A percentile compares a stretch with the other conserved stretches of the same genome.
phyloP scores from a whole-genome alignment of 306 rosid species.

The Dryas alaskensis region DNA sequence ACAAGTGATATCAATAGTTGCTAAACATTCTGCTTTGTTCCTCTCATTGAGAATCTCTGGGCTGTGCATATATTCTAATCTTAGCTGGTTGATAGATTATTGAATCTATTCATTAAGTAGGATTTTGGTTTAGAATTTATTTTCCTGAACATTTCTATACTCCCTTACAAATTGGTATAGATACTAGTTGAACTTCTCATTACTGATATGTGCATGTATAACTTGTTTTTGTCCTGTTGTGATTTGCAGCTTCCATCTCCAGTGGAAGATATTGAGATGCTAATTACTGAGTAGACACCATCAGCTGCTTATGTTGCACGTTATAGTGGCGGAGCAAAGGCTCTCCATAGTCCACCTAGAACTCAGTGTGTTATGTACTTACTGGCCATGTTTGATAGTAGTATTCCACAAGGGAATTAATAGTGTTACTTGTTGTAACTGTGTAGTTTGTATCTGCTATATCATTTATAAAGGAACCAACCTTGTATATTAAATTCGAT shows the following conservation, averaged over 20 bases:
- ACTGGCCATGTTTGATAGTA: not conserved
- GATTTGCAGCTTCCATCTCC: conserved; percentile 74
- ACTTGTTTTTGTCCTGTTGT: conserved; percentile 26
- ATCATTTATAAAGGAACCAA: not conserved
- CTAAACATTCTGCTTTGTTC: not conserved
- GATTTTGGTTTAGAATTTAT: not conserved
- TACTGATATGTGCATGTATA: not conserved
- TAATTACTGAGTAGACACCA: conserved; percentile 66
- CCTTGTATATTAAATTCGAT: conserved; percentile 4
- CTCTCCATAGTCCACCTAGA: not conserved
- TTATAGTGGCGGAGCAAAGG: conserved; percentile 26
- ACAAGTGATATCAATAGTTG: not conserved
- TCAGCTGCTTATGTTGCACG: not conserved
- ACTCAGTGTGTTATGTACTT: not conserved
- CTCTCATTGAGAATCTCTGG: not conserved
- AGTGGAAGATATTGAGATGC: conserved; percentile 63
- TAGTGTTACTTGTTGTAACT: not conserved
- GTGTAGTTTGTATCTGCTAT: not conserved
- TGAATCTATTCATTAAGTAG: not conserved
- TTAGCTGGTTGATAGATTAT: not conserved
- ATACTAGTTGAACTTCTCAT: not conserved
- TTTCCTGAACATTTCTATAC: not conserved
- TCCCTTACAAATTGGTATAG: not conserved
- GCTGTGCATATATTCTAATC: not conserved
- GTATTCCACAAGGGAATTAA: conserved; percentile 14